Evolutionary conservation across 2,329 filamentous ascomycete genomes (phyloP).

Genomic region (Curvularia spicifera): DNA sequence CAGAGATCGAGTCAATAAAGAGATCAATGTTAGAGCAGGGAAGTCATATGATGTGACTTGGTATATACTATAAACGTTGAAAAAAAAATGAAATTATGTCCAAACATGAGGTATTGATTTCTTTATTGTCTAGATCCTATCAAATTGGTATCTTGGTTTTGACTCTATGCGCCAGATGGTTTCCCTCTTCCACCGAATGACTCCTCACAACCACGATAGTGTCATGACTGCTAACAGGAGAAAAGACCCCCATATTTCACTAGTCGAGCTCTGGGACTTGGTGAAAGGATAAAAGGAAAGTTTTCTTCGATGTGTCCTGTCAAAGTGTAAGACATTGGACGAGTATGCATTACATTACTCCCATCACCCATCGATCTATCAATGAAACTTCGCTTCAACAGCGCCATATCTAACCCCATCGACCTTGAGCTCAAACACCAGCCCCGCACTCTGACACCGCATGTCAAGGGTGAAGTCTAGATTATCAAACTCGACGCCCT

Average conservation of each 20-base stretch:
- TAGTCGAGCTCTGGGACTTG: background rate
- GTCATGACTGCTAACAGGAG: background rate
- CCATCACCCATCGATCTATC: slow-evolving; percentile 18
- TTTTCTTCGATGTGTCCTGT: background rate
- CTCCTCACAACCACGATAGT: background rate
- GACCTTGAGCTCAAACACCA: slow-evolving; percentile 80
- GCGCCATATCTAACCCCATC: slow-evolving; percentile 78
- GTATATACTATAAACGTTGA: background rate
- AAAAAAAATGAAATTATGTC: background rate
- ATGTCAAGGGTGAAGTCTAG: slow-evolving; percentile 83
- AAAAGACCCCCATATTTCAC: background rate
- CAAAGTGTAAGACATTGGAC: background rate
- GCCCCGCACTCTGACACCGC: slow-evolving; percentile 77
- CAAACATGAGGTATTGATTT: background rate
- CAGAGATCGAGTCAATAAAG: background rate
- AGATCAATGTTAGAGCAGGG: background rate
- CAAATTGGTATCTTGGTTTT: background rate
- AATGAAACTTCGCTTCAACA: slow-evolving; percentile 81
- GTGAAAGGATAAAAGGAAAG: background rate
- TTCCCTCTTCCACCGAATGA: background rate
- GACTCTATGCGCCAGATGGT: background rate
- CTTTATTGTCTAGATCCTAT: background rate
- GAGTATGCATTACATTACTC: background rate
- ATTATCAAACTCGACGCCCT: slow-evolving; percentile 81
- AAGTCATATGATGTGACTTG: background rate